Evolutionary conservation across 768 basidiomycete species (phyloP).

Genomic region (Phylloporus arenicola): DNA sequence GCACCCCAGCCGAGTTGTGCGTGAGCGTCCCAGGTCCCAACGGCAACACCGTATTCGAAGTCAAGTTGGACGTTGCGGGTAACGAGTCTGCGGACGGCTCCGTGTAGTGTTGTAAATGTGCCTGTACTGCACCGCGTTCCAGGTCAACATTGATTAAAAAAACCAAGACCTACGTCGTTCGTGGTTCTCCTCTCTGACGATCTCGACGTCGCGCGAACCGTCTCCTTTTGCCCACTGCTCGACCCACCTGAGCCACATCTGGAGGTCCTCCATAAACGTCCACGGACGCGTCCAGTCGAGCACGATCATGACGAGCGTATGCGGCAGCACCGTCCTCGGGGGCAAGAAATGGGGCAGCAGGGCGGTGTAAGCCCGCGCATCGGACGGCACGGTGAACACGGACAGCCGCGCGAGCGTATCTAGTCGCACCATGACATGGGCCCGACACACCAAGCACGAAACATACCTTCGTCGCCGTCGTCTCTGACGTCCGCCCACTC

Average conservation of each 20-base stretch:
- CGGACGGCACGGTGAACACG: conserved; percentile 85
- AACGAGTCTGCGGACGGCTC: conserved; percentile 71
- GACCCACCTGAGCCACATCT: conserved; percentile 82
- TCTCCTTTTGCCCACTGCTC: conserved; percentile 76
- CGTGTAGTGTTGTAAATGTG: conserved; percentile 83
- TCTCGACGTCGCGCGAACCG: conserved; percentile 60
- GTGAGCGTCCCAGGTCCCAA: conserved; percentile 82
- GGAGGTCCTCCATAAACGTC: conserved; percentile 81
- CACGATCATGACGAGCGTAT: conserved; percentile 76
- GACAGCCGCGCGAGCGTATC: conserved; percentile 88
- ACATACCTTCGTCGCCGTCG: conserved; percentile 89
- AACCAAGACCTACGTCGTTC: conserved; percentile 63
- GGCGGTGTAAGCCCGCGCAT: conserved; percentile 61
- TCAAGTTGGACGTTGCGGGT: conserved; percentile 54
- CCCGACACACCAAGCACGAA: background rate
- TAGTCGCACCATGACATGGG: conserved; percentile 24
- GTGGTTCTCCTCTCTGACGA: conserved; percentile 71
- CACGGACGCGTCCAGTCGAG: conserved; percentile 96
- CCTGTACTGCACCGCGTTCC: conserved; percentile 56
- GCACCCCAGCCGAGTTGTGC: conserved; percentile 80
- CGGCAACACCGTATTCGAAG: conserved; percentile 67
- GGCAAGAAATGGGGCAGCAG: conserved; percentile 78
- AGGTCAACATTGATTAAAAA: background rate
- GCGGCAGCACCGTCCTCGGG: conserved; percentile 57
- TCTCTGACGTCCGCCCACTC: conserved; percentile 88